Evolutionary conservation across 768 basidiomycete genomes (phyloP), one percentile per base, ranked within the genome.

Genomic region (Daedaleopsis sinensis): DNA sequence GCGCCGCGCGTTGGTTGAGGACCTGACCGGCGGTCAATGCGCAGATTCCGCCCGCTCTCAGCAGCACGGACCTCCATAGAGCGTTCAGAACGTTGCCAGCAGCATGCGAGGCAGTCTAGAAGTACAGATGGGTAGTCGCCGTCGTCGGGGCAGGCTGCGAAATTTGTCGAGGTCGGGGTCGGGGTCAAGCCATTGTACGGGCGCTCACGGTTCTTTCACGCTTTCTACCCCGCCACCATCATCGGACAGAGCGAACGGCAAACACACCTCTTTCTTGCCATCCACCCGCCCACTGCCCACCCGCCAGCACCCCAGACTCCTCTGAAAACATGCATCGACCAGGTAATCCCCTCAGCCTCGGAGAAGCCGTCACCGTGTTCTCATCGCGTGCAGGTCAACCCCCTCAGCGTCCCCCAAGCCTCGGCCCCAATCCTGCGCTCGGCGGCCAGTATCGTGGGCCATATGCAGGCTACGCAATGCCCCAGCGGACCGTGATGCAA

Each of bases 351-450:
- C 57, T 50, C 52, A 51, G 61, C 59, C 56, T 61, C 39, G 15
- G 52, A 55, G 66, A 65, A 58, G 43, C 24, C 18, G 38, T 52
- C 57, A 55, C 61, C 56, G 55, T 67, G 66, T 65, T 67, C 52
- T 63, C 64, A 57, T 59, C 62, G 59, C 59, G 62, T 63, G 62
- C 72, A 91, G 89, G 89, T 70, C 90, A 91, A 83, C 89, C 90
- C 55, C 89, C 88, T 69, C 90, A 91, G 74, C 82, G 90, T 73
- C 89, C 90, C 53, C 89, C 91, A 65, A 89, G 82, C 74, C 83
- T 91, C 60, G 82, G 83, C 11, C 84, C 88, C 35, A 87, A 85
- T 61, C 82, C 89, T 62, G 77, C 77, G 42, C 80, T 90, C 61
- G 78, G 83, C 12, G 83, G 77, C 43, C 89, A 88, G 68, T 91